These are phyloP conservation scores for Epichloe aotearoae DNA, from an alignment of 2,329 filamentous ascomycete species.

Conservation along the genomic window DNA sequence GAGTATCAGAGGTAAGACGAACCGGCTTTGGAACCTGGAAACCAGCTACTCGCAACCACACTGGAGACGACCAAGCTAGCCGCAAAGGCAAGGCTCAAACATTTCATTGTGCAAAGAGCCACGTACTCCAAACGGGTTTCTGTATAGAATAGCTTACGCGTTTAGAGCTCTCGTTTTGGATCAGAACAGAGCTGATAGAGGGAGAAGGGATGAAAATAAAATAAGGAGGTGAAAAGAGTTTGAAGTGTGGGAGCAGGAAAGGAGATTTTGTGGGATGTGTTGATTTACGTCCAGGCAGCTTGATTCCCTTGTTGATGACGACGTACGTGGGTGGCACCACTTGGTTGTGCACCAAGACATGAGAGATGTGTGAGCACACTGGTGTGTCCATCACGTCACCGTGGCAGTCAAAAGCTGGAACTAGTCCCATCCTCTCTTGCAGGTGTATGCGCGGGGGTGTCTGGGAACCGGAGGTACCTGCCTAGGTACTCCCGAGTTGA, in stretches of 20 bases:
- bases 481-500: background rate
- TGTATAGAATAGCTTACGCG: background rate
- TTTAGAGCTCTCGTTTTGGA: background rate
- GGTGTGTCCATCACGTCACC: slow-evolving; percentile 10
- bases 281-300: background rate
- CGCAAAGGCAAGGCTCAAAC: slow-evolving; percentile 56
- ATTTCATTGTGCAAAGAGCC: slow-evolving; percentile 52
- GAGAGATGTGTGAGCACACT: background rate
- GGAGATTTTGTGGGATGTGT: background rate
- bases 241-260: background rate
- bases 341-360: background rate
- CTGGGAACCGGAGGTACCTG: background rate
- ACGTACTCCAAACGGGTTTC: background rate
- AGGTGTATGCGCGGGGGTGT: background rate
- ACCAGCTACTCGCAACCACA: slow-evolving; percentile 67
- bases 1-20: slow-evolving; percentile 21
- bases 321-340: background rate
- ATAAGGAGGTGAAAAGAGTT: background rate
- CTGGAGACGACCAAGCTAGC: slow-evolving; percentile 59
- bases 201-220: background rate
- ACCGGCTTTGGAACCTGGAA: slow-evolving; percentile 64
- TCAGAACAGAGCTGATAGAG: background rate
- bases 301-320: slow-evolving; percentile 1
- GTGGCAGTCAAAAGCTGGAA: background rate
- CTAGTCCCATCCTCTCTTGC: background rate